phyloP scores from a whole-genome alignment of 306 rosid genomes.

The Hippophae gyantsensis region DNA sequence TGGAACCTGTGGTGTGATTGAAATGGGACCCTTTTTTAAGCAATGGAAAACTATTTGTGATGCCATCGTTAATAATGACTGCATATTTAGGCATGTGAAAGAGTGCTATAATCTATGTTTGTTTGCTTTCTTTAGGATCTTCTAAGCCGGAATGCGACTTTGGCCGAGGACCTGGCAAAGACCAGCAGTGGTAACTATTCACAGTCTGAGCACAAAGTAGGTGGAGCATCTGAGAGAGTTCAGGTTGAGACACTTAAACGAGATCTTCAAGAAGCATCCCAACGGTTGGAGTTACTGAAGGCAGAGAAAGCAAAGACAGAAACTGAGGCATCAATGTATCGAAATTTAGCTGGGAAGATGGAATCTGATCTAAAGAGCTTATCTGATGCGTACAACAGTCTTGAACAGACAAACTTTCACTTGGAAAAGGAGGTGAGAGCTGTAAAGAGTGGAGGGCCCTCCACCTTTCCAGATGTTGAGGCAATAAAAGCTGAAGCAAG shows the following conservation, averaged over 20 bases:
- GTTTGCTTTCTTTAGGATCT: conserved; percentile 48
- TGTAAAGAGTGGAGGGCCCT: conserved; percentile 35
- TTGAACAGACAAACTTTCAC: conserved; percentile 67
- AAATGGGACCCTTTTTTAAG: neutral
- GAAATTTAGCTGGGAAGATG: conserved; percentile 65
- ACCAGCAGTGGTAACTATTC: conserved; percentile 39
- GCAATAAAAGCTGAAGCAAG: conserved; percentile 88
- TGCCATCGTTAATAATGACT: neutral
- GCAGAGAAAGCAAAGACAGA: conserved; percentile 64
- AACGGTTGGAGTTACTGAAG: conserved; percentile 63
- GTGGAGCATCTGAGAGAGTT: conserved; percentile 54
- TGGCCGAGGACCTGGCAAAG: conserved; percentile 77
- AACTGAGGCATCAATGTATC: conserved; percentile 55
- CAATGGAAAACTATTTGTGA: neutral
- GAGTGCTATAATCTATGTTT: conserved; percentile 11
- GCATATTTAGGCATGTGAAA: neutral
- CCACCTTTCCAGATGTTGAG: conserved; percentile 47
- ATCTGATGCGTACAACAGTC: conserved; percentile 91
- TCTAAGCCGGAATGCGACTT: conserved; percentile 57
- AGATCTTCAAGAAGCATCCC: conserved; percentile 67
- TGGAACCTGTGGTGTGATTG: neutral
- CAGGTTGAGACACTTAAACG: conserved; percentile 66
- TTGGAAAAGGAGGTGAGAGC: conserved; percentile 69
- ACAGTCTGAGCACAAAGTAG: conserved; percentile 45
- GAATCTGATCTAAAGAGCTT: conserved; percentile 88